Evolutionary conservation across 805 yeast genomes (phyloP), one percentile per base, ranked within the genome.

Genomic region (Kuraishia capsulata): DNA sequence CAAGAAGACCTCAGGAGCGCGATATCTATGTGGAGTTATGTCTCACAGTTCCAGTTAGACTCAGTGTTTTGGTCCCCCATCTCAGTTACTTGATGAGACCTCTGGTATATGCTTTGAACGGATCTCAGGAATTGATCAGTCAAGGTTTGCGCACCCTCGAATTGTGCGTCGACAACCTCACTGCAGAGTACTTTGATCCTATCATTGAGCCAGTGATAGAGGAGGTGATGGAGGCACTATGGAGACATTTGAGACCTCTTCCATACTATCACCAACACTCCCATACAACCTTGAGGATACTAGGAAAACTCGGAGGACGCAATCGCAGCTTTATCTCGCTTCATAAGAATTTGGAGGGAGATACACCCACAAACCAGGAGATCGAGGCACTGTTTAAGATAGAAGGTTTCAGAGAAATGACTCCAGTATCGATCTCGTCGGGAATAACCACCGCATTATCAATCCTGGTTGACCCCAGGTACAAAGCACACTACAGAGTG

Each of bases 151-250:
- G 99, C 45, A 94, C 98, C 0, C 73, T 92, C 41, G 99, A 92
- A 54, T 68, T 92, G 5, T 92, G 98, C 54, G 96, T 92, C 19
- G 99, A 92, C 52, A 92, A 94, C 51, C 61, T 92, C 43, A 94
- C 97, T 0, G 95, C 97, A 0, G 95, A 89, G 46, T 92, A 89
- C 57, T 88, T 92, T 57, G 98, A 92, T 51, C 97, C 98, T 2
- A 89, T 92, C 54, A 79, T 92, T 43, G 97, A 89, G 52, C 97
- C 99, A 0, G 97, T 89, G 2, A 79, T 90, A 39, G 94, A 85
- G 43, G 97, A 92, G 48, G 88, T 94, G 2, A 84, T 89, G 86
- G 79, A 81, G 29, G 95, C 97, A 0, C 65, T 92, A 25, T 92
- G 96, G 90, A 80, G 76, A 44, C 92, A 90, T 49, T 61, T 92